These are phyloP conservation scores for Blastobotrys americana DNA, from an alignment of 805 yeast species.

Conservation along the genomic window DNA sequence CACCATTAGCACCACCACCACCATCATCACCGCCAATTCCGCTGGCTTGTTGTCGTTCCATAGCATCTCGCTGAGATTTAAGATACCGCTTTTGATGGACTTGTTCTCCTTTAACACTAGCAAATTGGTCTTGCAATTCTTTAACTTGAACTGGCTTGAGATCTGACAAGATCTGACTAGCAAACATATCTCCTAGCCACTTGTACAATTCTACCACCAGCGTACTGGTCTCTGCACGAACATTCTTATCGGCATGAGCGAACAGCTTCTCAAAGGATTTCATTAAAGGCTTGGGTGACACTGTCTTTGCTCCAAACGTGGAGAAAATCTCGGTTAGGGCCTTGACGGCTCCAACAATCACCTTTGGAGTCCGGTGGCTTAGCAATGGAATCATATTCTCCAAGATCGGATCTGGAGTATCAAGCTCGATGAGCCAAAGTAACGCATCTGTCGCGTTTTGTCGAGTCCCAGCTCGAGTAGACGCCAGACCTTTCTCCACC, in stretches of 20 bases:
- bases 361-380: conserved; percentile 63
- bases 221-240: conserved; percentile 68
- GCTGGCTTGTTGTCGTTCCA: conserved; percentile 24
- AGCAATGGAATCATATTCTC: conserved; percentile 60
- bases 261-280: conserved; percentile 60
- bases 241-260: conserved; percentile 79
- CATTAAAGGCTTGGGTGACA: conserved; percentile 51
- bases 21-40: conserved; percentile 18
- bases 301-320: conserved; percentile 55
- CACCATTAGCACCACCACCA: conserved; percentile 21
- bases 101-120: conserved; percentile 33
- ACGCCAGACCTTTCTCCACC: conserved; percentile 75
- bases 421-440: conserved; percentile 56
- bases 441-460: conserved; percentile 57
- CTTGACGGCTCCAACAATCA: conserved; percentile 58
- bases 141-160: conserved; percentile 90
- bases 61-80: conserved; percentile 44
- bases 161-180: conserved; percentile 52
- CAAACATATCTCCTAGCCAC: conserved; percentile 64
- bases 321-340: conserved; percentile 51
- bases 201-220: conserved; percentile 62
- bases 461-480: conserved; percentile 69
- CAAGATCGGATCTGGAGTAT: conserved; percentile 56
- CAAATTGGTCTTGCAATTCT: conserved; percentile 67
- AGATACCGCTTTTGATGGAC: conserved; percentile 49